These are phyloP conservation scores for Cicer cuneatum DNA, from an alignment of 306 rosid genomes.

Conservation along the genomic window DNA sequence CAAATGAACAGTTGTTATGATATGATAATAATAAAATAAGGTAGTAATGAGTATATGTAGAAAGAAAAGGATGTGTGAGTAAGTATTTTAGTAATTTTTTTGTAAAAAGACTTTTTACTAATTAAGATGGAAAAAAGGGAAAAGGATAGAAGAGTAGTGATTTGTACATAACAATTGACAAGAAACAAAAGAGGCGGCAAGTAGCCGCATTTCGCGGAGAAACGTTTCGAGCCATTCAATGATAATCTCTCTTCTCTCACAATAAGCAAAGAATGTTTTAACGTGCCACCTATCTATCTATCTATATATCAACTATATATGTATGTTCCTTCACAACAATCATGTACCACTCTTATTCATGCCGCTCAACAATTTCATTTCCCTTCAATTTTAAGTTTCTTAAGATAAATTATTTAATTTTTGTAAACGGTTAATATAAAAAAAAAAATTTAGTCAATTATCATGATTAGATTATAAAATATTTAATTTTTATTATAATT, in stretches of 20 bases:
- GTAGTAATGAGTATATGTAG: not conserved
- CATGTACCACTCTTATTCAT: constrained; percentile 10
- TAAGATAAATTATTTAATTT: no score
- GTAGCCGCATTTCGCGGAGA: constrained; percentile 89
- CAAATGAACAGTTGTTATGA: constrained; percentile 7
- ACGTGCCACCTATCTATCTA: constrained; percentile 13
- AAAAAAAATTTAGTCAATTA: no score
- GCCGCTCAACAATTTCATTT: not conserved
- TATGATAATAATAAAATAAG: not conserved
- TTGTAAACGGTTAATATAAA: no score
- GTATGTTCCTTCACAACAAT: constrained; percentile 21
- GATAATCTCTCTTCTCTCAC: not conserved
- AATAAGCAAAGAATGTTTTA: constrained; percentile 45
- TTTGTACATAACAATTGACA: constrained; percentile 42
- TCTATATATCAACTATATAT: no score
- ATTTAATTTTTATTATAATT: no score
- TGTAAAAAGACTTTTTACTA: not conserved
- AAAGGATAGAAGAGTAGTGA: constrained; percentile 35
- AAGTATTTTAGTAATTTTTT: not conserved
- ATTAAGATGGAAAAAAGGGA: not conserved
- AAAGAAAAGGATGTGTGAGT: constrained; percentile 17
- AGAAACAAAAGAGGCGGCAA: constrained; percentile 85
- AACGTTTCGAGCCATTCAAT: constrained; percentile 57
- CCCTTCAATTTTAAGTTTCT: not conserved
- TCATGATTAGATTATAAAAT: no score